Conservation (phyloP, 768 basidiomycete genomes). For the Boletus speciosus region DNA sequence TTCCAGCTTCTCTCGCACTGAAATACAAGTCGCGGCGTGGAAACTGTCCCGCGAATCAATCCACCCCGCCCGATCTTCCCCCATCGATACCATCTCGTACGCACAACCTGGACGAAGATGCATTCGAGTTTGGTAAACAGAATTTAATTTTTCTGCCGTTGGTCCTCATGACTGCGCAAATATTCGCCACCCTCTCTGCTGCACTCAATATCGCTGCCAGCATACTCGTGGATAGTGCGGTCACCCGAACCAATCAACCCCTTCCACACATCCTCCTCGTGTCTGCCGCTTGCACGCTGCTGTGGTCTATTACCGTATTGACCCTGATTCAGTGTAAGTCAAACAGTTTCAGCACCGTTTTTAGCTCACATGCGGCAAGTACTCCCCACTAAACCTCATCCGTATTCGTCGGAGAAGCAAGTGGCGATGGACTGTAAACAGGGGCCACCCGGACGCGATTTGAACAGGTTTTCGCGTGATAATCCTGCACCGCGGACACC, state of each 20-base stretch:
- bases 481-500: slow-evolving; percentile 3
- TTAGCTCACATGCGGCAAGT: slow-evolving; percentile 16
- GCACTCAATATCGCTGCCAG: slow-evolving; percentile 16
- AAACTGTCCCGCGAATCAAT: background rate
- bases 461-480: background rate
- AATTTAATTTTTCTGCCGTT: slow-evolving; percentile 3
- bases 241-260: background rate
- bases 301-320: slow-evolving; percentile 25
- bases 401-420: slow-evolving; percentile 9
- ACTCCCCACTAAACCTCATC: slow-evolving; percentile 11
- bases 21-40: background rate
- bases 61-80: background rate
- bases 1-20: slow-evolving; percentile 27
- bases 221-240: slow-evolving; percentile 2
- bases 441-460: background rate
- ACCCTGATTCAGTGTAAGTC: slow-evolving; percentile 24
- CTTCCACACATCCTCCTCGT: slow-evolving; percentile 15
- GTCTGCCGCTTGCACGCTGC: slow-evolving; percentile 16
- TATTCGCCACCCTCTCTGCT: slow-evolving; percentile 23
- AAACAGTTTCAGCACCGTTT: background rate
- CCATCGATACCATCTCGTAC: slow-evolving; percentile 1
- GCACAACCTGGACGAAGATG: background rate
- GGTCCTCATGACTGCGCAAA: slow-evolving; percentile 18
- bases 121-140: background rate
- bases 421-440: background rate